phyloP scores from a whole-genome alignment of 106 monocot species.

The Dendrobium chrysotoxum region DNA sequence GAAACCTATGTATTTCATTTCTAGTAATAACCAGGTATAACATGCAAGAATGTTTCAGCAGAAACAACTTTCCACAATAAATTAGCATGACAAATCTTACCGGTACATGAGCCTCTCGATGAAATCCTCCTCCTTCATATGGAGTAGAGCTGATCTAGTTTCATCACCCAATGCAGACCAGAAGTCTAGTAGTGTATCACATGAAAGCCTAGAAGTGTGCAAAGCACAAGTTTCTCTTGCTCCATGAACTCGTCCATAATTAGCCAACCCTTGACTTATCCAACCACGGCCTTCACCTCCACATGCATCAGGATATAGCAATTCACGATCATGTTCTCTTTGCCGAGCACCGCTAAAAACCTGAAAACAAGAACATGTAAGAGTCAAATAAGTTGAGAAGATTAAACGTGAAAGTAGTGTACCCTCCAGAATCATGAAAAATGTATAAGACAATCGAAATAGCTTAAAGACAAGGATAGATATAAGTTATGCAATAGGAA shows the following conservation, averaged over 20 bases:
- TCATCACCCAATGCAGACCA: constrained; percentile 83
- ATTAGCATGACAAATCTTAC: constrained; percentile 22
- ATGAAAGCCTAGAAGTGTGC: constrained; percentile 92
- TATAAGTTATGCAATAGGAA: neutral
- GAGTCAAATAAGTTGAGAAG: neutral
- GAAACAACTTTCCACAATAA: neutral
- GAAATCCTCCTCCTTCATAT: constrained; percentile 99
- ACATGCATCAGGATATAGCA: constrained; percentile 97
- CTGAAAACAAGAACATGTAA: constrained; percentile 21
- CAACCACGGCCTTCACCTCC: constrained; percentile 93
- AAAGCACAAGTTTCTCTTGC: constrained; percentile 89
- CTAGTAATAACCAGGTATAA: neutral
- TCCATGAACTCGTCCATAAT: constrained; percentile 76
- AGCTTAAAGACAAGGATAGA: neutral
- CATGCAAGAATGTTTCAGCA: neutral
- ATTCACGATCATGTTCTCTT: constrained; percentile 85
- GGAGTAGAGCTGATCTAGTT: constrained; percentile 63
- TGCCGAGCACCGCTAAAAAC: constrained; percentile 83
- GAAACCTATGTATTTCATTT: neutral
- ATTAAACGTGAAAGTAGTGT: neutral
- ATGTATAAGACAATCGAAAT: neutral
- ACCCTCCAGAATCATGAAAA: neutral
- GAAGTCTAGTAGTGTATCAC: constrained; percentile 83
- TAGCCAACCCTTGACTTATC: constrained; percentile 89
- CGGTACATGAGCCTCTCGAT: constrained; percentile 94